Conservation (phyloP, 257 asterid genomes). For the Plantago ovata region DNA sequence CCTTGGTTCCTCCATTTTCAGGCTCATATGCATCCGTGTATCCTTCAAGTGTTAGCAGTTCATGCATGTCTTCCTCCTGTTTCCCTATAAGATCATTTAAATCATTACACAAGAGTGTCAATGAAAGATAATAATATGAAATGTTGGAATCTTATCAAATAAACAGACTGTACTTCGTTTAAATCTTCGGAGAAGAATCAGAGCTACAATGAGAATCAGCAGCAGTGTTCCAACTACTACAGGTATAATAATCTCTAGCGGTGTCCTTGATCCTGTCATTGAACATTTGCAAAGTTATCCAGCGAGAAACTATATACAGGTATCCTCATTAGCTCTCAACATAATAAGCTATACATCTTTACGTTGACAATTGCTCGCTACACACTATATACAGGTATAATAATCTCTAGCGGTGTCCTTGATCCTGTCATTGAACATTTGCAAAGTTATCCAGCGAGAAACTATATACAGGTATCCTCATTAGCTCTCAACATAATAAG, state of each 20-base stretch:
- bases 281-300: neutral
- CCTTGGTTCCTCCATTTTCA: slow-evolving; percentile 32
- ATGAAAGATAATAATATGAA: neutral
- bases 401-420: slow-evolving; percentile 20
- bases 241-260: slow-evolving; percentile 17
- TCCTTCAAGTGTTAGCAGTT: slow-evolving; percentile 37
- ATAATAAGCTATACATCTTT: too few relatives aligned
- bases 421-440: slow-evolving; percentile 19
- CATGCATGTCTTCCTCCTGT: slow-evolving; percentile 26
- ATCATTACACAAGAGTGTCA: neutral
- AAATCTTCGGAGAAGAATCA: slow-evolving; percentile 18
- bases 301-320: too few relatives aligned
- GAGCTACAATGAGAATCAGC: slow-evolving; percentile 16
- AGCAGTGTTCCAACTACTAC: slow-evolving; percentile 20
- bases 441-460: neutral
- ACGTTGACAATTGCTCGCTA: too few relatives aligned
- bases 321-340: too few relatives aligned
- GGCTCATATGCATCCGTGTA: slow-evolving; percentile 24
- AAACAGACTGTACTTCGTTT: slow-evolving; percentile 16
- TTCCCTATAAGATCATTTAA: slow-evolving; percentile 24
- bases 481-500: too few relatives aligned
- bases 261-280: slow-evolving; percentile 23
- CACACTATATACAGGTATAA: slow-evolving; percentile 16
- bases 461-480: too few relatives aligned
- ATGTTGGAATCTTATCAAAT: neutral